A percentile compares a stretch with the other conserved stretches of the same genome.
phyloP scores from a whole-genome alignment of 2,329 filamentous ascomycete species.

The Bipolaris cookei region DNA sequence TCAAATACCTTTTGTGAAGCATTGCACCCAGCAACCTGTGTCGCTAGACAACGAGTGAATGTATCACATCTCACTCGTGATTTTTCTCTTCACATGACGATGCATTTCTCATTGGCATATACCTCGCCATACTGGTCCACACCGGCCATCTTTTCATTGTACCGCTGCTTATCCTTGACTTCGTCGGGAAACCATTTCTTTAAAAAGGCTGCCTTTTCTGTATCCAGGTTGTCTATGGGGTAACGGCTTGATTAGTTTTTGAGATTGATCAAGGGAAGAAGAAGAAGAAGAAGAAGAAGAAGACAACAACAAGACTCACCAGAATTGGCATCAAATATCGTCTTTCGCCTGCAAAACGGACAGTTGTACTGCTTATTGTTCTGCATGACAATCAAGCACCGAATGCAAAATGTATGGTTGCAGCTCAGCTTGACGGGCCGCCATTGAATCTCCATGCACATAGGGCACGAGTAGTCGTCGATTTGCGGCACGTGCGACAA shows the following conservation, averaged over 20 bases:
- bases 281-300: too few species aligned
- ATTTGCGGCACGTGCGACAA: constrained; percentile 77
- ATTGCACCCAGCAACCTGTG: too few species aligned
- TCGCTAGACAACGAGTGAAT: too few species aligned
- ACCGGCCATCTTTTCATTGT: constrained; percentile 78
- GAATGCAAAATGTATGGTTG: constrained; percentile 80
- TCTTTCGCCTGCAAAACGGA: constrained; percentile 75
- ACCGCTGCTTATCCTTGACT: constrained; percentile 62
- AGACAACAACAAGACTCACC: constrained; percentile 53
- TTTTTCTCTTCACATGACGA: constrained; percentile 59
- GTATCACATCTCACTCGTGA: background rate
- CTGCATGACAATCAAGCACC: constrained; percentile 82
- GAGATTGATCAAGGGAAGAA: constrained; percentile 1
- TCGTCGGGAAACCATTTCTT: constrained; percentile 81
- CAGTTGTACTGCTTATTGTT: constrained; percentile 71
- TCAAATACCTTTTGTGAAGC: background rate
- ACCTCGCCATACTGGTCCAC: constrained; percentile 73
- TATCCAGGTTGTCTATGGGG: constrained; percentile 70
- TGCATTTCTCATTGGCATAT: constrained; percentile 64
- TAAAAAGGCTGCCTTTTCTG: constrained; percentile 70
- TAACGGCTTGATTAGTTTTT: background rate
- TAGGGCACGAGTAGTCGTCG: constrained; percentile 83
- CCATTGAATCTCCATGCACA: constrained; percentile 81
- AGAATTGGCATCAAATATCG: constrained; percentile 72
- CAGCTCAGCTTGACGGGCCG: constrained; percentile 79